Conservation (phyloP, 2,329 filamentous ascomycete species). For the Chrysoporthe austroafricana region DNA sequence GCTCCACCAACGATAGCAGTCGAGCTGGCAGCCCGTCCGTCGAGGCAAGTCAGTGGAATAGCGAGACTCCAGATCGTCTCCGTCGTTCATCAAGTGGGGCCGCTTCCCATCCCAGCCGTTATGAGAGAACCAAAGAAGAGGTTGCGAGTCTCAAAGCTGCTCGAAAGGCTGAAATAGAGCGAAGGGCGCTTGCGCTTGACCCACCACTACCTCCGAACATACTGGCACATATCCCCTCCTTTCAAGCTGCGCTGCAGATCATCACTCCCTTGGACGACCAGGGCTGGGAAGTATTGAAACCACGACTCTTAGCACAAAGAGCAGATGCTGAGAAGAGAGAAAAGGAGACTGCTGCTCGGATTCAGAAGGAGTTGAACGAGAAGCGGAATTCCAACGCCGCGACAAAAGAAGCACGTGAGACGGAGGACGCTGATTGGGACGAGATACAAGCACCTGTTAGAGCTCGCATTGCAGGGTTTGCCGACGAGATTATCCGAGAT, state of each 20-base stretch:
- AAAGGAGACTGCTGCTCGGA: constrained; percentile 40
- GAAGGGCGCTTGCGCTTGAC: constrained; percentile 65
- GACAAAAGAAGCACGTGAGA: constrained; percentile 58
- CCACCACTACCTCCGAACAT: constrained; percentile 67
- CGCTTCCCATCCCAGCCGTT: constrained; percentile 31
- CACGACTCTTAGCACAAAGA: constrained; percentile 68
- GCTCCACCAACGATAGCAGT: constrained; percentile 12
- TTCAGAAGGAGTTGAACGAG: constrained; percentile 27
- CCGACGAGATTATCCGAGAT: constrained; percentile 70
- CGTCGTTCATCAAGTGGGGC: constrained; percentile 28
- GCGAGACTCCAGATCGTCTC: constrained; percentile 28
- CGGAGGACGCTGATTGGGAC: constrained; percentile 71
- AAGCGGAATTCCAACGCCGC: constrained; percentile 31
- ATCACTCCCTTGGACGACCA: constrained; percentile 68
- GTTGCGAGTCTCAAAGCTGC: constrained; percentile 66
- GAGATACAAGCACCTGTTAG: constrained; percentile 70
- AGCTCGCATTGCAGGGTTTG: constrained; percentile 65
- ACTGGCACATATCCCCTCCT: constrained; percentile 72
- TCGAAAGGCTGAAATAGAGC: constrained; percentile 72
- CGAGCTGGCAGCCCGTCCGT: constrained; percentile 21
- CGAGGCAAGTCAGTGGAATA: constrained; percentile 18
- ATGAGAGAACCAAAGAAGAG: constrained; percentile 63
- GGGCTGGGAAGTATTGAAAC: constrained; percentile 71
- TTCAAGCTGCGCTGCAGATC: constrained; percentile 74
- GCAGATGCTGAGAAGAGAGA: constrained; percentile 65